Conservation (phyloP, 176 grass and related monocot species). For the Zoysia pacifica region DNA sequence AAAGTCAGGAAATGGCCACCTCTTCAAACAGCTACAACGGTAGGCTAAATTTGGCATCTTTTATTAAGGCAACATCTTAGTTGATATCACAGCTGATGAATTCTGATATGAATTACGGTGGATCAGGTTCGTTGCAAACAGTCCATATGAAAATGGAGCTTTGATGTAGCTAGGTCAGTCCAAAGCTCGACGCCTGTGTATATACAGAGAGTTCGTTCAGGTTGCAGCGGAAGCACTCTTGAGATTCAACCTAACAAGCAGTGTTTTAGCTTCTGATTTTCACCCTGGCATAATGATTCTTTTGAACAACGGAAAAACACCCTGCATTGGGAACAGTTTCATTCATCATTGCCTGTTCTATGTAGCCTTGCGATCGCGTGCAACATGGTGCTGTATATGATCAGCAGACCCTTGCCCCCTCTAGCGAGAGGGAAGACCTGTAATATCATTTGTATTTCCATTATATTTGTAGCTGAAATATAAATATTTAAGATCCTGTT, state of each 20-base stretch:
- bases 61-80: not conserved
- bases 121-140: slow-evolving; percentile 67
- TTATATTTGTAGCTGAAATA: slow-evolving; percentile 53
- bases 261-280: slow-evolving; percentile 57
- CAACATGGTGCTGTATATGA: slow-evolving; percentile 25
- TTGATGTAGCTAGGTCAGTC: slow-evolving; percentile 40
- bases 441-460: slow-evolving; percentile 63
- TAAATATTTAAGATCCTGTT: slow-evolving; percentile 34
- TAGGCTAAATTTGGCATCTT: slow-evolving; percentile 28
- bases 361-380: slow-evolving; percentile 33
- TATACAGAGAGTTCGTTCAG: slow-evolving; percentile 51
- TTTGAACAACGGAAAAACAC: slow-evolving; percentile 47
- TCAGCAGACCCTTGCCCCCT: slow-evolving; percentile 30
- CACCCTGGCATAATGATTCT: slow-evolving; percentile 64
- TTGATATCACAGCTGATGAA: not conserved
- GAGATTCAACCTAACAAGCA: slow-evolving; percentile 83
- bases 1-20: slow-evolving; percentile 67
- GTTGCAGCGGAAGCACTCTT: slow-evolving; percentile 43
- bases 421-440: slow-evolving; percentile 43
- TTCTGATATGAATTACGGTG: slow-evolving; percentile 20
- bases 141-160: slow-evolving; percentile 98
- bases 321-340: not conserved
- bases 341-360: not conserved
- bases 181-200: slow-evolving; percentile 54
- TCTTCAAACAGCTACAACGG: slow-evolving; percentile 76